Conservation (phyloP, 495 filamentous ascomycete species). For the Aspergillus diversus region DNA sequence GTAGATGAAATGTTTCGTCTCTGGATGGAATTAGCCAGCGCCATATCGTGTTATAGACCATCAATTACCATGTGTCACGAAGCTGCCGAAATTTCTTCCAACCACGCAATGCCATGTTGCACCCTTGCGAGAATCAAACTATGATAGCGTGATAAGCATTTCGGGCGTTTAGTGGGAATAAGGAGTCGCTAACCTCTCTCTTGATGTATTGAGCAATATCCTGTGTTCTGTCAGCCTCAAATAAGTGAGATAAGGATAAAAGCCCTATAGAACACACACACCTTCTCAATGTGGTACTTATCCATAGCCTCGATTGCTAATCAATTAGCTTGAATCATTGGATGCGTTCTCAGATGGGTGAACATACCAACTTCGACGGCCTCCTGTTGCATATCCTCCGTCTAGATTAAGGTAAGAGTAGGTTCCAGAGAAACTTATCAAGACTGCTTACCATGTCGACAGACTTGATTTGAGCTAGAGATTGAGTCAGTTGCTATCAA, state of each 20-base stretch:
- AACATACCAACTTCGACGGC: constrained; percentile 88
- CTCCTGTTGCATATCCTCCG: constrained; percentile 95
- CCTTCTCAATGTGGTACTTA: constrained; percentile 93
- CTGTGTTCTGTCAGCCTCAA: constrained; percentile 45
- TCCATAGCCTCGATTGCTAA: constrained; percentile 91
- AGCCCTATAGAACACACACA: constrained; percentile 33
- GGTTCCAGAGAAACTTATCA: neutral
- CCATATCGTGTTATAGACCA: neutral
- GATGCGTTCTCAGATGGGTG: constrained; percentile 2
- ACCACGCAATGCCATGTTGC: constrained; percentile 99
- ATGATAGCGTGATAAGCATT: constrained; percentile 31
- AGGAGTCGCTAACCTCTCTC: constrained; percentile 69
- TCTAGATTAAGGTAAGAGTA: constrained; percentile 55
- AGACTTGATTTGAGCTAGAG: constrained; percentile 88
- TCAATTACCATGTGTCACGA: constrained; percentile 89
- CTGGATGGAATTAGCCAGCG: constrained; percentile 48
- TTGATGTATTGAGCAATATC: constrained; percentile 98
- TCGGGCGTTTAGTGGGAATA: constrained; percentile 8
- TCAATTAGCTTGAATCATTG: constrained; percentile 27
- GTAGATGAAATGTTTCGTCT: constrained; percentile 99
- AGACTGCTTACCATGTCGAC: constrained; percentile 84
- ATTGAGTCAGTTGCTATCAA: constrained; percentile 33
- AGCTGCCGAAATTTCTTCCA: constrained; percentile 97
- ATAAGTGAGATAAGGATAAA: too few relatives aligned
- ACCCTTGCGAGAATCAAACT: constrained; percentile 91